Evolutionary conservation across 345 rosid genomes (phyloP).

Genomic region (Aquilaria malaccensis): DNA sequence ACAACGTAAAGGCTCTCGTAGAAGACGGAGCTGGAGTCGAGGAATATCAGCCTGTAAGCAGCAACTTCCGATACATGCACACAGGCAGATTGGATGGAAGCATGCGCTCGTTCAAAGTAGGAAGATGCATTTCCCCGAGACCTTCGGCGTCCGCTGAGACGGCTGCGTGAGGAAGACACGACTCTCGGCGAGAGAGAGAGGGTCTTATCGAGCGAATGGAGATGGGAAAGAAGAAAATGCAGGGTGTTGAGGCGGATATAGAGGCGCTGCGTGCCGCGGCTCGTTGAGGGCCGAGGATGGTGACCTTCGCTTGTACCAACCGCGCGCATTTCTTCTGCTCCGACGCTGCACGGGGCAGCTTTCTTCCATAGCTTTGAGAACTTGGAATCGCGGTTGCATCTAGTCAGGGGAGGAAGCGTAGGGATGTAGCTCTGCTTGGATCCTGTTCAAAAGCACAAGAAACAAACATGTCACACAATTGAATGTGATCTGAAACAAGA

Average conservation of each 20-base stretch:
- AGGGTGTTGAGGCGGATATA: conserved; percentile 83
- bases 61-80: conserved; percentile 88
- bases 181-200: conserved; percentile 60
- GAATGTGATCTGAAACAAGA: not conserved
- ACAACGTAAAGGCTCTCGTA: conserved; percentile 67
- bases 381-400: conserved; percentile 71
- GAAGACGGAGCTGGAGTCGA: conserved; percentile 60
- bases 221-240: conserved; percentile 63
- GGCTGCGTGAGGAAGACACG: conserved; percentile 31
- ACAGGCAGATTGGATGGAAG: conserved; percentile 66
- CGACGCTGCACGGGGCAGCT: conserved; percentile 56
- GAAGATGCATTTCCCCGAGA: conserved; percentile 22
- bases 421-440: conserved; percentile 80
- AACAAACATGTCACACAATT: not conserved
- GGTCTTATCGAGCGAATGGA: conserved; percentile 76
- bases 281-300: conserved; percentile 76
- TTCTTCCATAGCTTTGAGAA: conserved; percentile 64
- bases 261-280: conserved; percentile 90
- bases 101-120: conserved; percentile 49
- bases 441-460: conserved; percentile 31
- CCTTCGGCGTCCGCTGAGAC: conserved; percentile 22
- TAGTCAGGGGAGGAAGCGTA: conserved; percentile 72
- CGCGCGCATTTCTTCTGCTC: conserved; percentile 23
- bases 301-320: conserved; percentile 29
- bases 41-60: conserved; percentile 69